Base-by-base conservation (phyloP, 2,329 filamentous ascomycete genomes). In the Plenodomus tracheiphilus region DNA sequence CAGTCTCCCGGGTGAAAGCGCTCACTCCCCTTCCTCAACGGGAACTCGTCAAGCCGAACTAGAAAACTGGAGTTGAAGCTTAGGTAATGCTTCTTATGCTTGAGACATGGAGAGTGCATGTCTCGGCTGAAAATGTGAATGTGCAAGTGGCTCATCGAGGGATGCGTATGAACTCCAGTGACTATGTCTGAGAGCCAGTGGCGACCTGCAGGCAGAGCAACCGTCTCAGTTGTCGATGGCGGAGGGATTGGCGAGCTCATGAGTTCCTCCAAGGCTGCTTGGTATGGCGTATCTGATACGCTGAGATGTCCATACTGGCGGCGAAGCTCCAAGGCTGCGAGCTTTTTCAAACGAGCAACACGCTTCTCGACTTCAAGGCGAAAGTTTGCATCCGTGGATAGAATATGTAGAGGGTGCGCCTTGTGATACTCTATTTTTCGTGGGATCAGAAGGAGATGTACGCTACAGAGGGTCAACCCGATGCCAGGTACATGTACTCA, bases 141-240 rank as follows among this genome's bases (percentile, higher is more conserved):
- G 73, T 99, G 94, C 46, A 97, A 69, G 70, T 97, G 91, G 55
- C 83, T 86, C 94, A 99, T 97, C 47, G 87, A 92, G 2, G 94
- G 94, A 59, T 87, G 84, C 2, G 90, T 88, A 74, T 99, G 94
- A 7, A 96, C 82, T 13, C 94, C 94, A 17, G 85, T 81, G 41
- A 83, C 81, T 41, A 97, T 80, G 20, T 94, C 90, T 11, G 77
- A 75, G 35, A 77, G 74, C 89, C 91, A 97, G 73, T 97, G 85
- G 19, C 93, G 81, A 0, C 91, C 92, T 0, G 91, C 91, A 0
- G 68, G 61, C 0, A 58, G 39, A 0, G 57, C 58, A 11, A 66
- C 75, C 1, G 71, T 70, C 10, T 83, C 77, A 1, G 81, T 81
- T 2, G 53, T 40, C 5, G 62, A 36, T 2, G 63, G 62, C 0